Evolutionary conservation across 1,284 basidiomycete genomes (phyloP).

Genomic region (Hypsizygus ulmarius): DNA sequence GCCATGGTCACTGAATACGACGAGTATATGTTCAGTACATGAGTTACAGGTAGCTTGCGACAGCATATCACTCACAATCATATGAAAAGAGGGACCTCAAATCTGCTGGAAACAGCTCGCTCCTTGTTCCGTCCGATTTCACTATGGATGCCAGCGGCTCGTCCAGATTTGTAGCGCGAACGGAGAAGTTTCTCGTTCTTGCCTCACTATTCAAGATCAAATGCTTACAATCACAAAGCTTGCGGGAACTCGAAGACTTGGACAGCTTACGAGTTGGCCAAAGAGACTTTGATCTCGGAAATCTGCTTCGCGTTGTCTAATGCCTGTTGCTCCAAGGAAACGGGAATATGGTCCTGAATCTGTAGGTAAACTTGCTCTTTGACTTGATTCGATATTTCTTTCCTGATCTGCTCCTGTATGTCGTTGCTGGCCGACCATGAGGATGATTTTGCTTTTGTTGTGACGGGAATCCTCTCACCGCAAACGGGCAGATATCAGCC

Average conservation of each 20-base stretch:
- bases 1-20: constrained; percentile 33
- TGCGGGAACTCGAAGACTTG: background rate
- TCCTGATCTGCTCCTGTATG: constrained; percentile 36
- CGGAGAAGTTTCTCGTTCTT: constrained; percentile 43
- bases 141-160: constrained; percentile 45
- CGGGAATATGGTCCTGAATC: constrained; percentile 45
- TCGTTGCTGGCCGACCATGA: constrained; percentile 22
- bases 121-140: constrained; percentile 45
- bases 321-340: constrained; percentile 43
- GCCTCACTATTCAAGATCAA: constrained; percentile 38
- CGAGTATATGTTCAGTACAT: too few relatives aligned
- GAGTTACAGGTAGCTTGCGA: constrained; percentile 3
- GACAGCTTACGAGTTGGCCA: constrained; percentile 49
- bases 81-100: constrained; percentile 50
- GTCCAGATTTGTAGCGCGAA: constrained; percentile 40
- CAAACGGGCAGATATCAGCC: constrained; percentile 30
- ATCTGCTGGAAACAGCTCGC: constrained; percentile 47
- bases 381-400: constrained; percentile 40
- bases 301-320: constrained; percentile 42
- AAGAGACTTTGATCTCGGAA: constrained; percentile 39
- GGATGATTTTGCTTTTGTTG: background rate
- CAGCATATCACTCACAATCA: constrained; percentile 36
- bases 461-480: constrained; percentile 25
- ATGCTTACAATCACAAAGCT: background rate
- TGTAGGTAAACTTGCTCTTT: constrained; percentile 44